Conservation (phyloP, 2,329 filamentous ascomycete species). For the Didymella arachidicola region DNA sequence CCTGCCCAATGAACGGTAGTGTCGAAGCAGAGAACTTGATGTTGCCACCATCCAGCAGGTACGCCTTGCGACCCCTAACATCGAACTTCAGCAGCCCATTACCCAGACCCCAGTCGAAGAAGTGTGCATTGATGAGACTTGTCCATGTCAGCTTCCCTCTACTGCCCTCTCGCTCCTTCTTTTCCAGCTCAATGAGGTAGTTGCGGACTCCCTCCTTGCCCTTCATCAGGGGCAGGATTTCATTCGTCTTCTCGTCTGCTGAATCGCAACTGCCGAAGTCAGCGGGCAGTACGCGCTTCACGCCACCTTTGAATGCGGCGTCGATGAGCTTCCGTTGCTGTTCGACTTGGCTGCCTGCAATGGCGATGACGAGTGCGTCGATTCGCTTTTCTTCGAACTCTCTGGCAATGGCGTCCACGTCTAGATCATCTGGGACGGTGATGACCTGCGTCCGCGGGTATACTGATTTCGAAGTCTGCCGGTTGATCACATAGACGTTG, state of each 20-base stretch:
- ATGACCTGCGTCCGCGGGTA: conserved; percentile 55
- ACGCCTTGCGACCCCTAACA: conserved; percentile 59
- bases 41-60: conserved; percentile 65
- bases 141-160: conserved; percentile 64
- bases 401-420: conserved; percentile 43
- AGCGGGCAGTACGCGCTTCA: conserved; percentile 67
- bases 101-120: conserved; percentile 67
- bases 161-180: conserved; percentile 49
- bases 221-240: conserved; percentile 61
- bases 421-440: conserved; percentile 50
- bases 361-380: conserved; percentile 60
- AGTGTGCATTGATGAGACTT: conserved; percentile 64
- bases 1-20: conserved; percentile 61
- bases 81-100: conserved; percentile 62
- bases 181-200: conserved; percentile 58
- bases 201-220: conserved; percentile 56
- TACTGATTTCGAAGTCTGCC: conserved; percentile 45
- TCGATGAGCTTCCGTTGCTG: conserved; percentile 63
- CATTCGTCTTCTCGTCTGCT: conserved; percentile 50
- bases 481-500: conserved; percentile 46
- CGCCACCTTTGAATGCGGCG: conserved; percentile 65
- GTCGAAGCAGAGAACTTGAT: conserved; percentile 63
- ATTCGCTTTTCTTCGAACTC: conserved; percentile 56
- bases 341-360: conserved; percentile 55
- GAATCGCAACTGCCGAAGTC: conserved; percentile 63